Base-by-base conservation (phyloP, 208 protist species). In the Crithidia expoeki region DNA sequence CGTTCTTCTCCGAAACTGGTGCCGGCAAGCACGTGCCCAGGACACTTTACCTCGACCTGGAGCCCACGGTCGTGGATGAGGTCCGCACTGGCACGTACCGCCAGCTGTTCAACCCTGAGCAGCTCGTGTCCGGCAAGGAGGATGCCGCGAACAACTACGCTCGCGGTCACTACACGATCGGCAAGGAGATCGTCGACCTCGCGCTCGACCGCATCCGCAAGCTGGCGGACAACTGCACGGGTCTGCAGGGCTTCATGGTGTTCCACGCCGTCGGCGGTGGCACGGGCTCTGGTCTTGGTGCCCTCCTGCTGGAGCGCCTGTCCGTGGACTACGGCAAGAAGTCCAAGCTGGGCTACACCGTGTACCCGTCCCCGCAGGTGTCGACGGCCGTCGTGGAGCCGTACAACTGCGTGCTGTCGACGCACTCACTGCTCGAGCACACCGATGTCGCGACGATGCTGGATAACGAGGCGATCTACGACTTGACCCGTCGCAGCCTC, bases 141-240 rank as follows among this genome's bases (percentile, higher is more conserved):
- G 98, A 99, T 76, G 97, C 98, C 49, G 97, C 97, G 76, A 99
- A 99, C 94, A 99, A 99, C 92, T 99, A 98, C 82, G 98, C 98
- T 44, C 88, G 97, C 70, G 98, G 98, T 74, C 98, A 99, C 83
- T 99, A 99, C 94, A 99, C 98, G 46, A 87, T 98, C 47, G 98
- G 98, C 76, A 99, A 98, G 84, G 98, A 99, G 84, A 89, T 99
- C 65, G 77, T 99, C 28, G 98, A 99, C 74, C 79, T 88, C 36
- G 81, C 81, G 38, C 85, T 99, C 40, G 98, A 99, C 74, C 76
- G 88, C 57, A 98, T 99, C 82, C 89, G 98, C 50, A 55, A 55
- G 50, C 50, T 55, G 50, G 23, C 50, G 50, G 50, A 55, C 50
- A 55, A 55, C 50, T 99, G 98, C 92, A 95, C 90, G 25, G 95